phyloP scores from a whole-genome alignment of 2,329 filamentous ascomycete genomes.

The Trichophyton rubrum region DNA sequence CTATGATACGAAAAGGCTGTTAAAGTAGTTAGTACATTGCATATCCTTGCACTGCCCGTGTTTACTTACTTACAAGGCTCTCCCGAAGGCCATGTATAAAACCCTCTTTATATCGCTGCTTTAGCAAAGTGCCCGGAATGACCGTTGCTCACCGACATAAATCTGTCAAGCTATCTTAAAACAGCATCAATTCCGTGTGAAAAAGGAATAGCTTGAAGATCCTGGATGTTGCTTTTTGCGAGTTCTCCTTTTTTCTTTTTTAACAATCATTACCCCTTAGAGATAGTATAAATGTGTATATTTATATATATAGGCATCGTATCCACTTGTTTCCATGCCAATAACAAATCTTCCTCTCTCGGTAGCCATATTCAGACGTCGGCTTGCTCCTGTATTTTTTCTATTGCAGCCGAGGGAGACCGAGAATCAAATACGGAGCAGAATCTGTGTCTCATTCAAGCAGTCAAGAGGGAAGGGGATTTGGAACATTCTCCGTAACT shows the following conservation, averaged over 20 bases:
- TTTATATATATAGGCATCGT: neutral
- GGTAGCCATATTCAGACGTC: neutral
- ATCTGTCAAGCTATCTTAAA: no score
- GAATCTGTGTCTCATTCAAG: neutral
- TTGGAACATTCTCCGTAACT: neutral
- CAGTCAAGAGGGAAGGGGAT: neutral
- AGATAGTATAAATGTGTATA: neutral
- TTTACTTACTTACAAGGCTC: no score
- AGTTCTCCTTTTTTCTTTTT: no score
- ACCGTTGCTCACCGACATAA: no score
- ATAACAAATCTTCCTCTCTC: neutral
- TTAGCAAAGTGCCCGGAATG: no score
- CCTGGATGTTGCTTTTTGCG: no score
- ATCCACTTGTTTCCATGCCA: neutral
- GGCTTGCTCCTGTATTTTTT: neutral
- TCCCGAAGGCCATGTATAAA: no score
- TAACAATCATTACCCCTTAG: neutral
- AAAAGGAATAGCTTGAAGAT: no score
- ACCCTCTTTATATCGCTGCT: no score
- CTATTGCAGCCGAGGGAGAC: neutral
- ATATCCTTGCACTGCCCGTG: no score
- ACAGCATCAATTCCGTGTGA: no score
- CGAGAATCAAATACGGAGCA: neutral
- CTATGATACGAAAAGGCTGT: neutral
- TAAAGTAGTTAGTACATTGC: no score